A percentile compares a stretch with the other conserved stretches of the same genome.
Evolutionary conservation across 2,329 filamentous ascomycete genomes (phyloP).

Genomic region (Aureobasidium pullulans): DNA sequence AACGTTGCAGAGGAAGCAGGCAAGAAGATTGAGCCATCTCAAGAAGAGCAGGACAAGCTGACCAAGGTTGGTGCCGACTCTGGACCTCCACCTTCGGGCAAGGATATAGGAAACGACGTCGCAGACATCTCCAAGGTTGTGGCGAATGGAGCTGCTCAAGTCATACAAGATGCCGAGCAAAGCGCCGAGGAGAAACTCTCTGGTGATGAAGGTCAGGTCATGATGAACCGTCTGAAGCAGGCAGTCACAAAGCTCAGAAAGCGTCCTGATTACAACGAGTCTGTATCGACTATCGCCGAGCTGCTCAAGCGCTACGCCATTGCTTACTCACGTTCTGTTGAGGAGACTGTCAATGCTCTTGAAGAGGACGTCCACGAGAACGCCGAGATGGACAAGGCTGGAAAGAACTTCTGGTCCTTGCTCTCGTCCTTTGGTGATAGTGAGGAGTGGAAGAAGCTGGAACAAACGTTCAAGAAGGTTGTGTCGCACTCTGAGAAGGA

Average conservation of each 20-base stretch:
- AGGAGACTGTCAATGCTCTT: slow-evolving; percentile 58
- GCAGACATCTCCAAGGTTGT: slow-evolving; percentile 40
- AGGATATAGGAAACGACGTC: slow-evolving; percentile 52
- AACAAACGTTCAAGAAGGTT: slow-evolving; percentile 60
- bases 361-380: slow-evolving; percentile 69
- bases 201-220: slow-evolving; percentile 63
- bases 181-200: slow-evolving; percentile 68
- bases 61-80: slow-evolving; percentile 46
- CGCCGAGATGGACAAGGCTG: slow-evolving; percentile 63
- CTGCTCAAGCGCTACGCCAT: slow-evolving; percentile 72
- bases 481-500: slow-evolving; percentile 68
- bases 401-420: slow-evolving; percentile 74
- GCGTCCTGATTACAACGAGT: slow-evolving; percentile 75
- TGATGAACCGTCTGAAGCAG: slow-evolving; percentile 69
- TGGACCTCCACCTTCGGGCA: slow-evolving; percentile 45
- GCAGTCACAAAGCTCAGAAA: slow-evolving; percentile 67
- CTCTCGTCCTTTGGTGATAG: slow-evolving; percentile 70
- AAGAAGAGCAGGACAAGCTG: slow-evolving; percentile 50
- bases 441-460: slow-evolving; percentile 67
- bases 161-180: slow-evolving; percentile 52
- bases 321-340: slow-evolving; percentile 66
- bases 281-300: slow-evolving; percentile 68
- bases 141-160: slow-evolving; percentile 37
- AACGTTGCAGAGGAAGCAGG: slow-evolving; percentile 67
- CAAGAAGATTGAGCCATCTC: slow-evolving; percentile 62